Evolutionary conservation across 2,329 filamentous ascomycete species (phyloP).

Genomic region (Capronia americana): DNA sequence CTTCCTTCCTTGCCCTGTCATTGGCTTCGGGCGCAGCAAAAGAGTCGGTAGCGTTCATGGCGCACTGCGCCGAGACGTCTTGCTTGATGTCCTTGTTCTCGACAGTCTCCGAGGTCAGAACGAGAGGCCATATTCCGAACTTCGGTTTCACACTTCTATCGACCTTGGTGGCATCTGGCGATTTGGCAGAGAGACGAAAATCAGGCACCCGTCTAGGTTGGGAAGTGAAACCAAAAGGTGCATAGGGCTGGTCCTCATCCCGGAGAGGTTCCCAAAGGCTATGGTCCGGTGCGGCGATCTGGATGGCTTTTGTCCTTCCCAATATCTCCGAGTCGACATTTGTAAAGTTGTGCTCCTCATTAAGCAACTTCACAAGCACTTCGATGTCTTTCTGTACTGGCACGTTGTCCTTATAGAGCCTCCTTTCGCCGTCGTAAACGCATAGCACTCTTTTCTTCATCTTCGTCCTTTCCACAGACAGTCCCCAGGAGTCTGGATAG

Average conservation of each 20-base stretch:
- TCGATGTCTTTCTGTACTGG: not conserved
- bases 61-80: not conserved
- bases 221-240: not conserved
- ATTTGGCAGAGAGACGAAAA: not conserved
- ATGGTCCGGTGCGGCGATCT: not conserved
- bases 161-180: no score
- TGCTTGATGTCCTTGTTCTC: not conserved
- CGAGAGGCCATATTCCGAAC: not conserved
- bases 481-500: constrained; percentile 93
- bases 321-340: not conserved
- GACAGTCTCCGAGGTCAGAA: not conserved
- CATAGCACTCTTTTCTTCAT: constrained; percentile 97
- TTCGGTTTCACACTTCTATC: not conserved
- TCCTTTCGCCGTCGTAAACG: constrained; percentile 85
- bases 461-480: constrained; percentile 89
- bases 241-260: not conserved
- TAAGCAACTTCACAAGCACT: not conserved
- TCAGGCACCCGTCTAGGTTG: no score
- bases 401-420: constrained; percentile 96
- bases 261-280: not conserved
- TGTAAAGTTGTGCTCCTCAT: not conserved
- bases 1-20: not conserved
- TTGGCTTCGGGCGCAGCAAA: not conserved
- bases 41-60: not conserved
- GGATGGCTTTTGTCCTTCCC: not conserved